These are phyloP conservation scores for Diaporthe ampelina DNA, from an alignment of 2,329 filamentous ascomycete genomes.

Conservation along the genomic window DNA sequence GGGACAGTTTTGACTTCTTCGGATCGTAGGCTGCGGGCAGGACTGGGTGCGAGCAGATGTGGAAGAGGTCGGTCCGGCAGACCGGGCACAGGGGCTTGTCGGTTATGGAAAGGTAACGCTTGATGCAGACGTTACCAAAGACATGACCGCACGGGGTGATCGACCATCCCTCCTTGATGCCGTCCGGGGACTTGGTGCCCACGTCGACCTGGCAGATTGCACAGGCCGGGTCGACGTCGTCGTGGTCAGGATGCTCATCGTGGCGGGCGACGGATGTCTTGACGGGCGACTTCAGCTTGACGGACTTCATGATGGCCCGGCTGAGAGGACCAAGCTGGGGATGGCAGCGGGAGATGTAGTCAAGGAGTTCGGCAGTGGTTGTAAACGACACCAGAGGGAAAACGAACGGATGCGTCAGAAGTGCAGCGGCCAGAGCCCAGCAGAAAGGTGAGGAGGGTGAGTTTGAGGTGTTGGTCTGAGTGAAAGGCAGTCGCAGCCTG, in stretches of 20 bases:
- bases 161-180: slow-evolving; percentile 40
- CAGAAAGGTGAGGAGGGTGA: slow-evolving; percentile 14
- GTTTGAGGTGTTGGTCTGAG: slow-evolving; percentile 22
- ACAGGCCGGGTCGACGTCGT: slow-evolving; percentile 38
- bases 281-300: slow-evolving; percentile 38
- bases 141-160: slow-evolving; percentile 42
- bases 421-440: slow-evolving; percentile 27
- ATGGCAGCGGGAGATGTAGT: slow-evolving; percentile 21
- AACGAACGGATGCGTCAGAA: slow-evolving; percentile 34
- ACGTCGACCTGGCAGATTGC: slow-evolving; percentile 42
- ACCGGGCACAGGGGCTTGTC: slow-evolving; percentile 42
- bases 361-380: slow-evolving; percentile 29
- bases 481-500: slow-evolving; percentile 28
- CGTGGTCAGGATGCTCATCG: slow-evolving; percentile 33
- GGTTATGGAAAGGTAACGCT: slow-evolving; percentile 42
- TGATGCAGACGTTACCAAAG: slow-evolving; percentile 43
- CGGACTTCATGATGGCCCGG: slow-evolving; percentile 37
- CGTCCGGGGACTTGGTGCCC: slow-evolving; percentile 40
- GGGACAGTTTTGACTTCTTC: slow-evolving; percentile 34
- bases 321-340: neutral
- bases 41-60: slow-evolving; percentile 41
- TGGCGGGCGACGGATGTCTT: slow-evolving; percentile 40
- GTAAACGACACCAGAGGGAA: slow-evolving; percentile 36
- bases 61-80: slow-evolving; percentile 42
- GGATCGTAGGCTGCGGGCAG: slow-evolving; percentile 39